Evolutionary conservation across 768 basidiomycete species (phyloP).

Genomic region (Gloeopeniophorella convolvens): DNA sequence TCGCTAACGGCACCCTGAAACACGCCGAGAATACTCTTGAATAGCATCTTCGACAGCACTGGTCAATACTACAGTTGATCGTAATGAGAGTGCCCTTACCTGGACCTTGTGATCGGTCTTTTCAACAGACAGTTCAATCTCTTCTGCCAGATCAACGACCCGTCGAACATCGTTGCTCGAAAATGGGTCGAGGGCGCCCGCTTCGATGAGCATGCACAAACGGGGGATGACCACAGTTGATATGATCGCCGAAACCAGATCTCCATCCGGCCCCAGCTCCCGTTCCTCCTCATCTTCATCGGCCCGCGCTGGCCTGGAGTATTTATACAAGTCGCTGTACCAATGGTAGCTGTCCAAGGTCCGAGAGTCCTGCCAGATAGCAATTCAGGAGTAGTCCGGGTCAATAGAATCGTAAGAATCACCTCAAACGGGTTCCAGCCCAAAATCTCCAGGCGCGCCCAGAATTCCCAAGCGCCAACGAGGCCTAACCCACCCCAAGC

Average conservation of each 20-base stretch:
- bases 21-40: conserved; percentile 43
- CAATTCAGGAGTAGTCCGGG: background rate
- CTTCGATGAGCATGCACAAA: conserved; percentile 63
- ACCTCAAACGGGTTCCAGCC: conserved; percentile 88
- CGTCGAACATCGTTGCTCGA: conserved; percentile 56
- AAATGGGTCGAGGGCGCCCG: conserved; percentile 80
- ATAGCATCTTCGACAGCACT: conserved; percentile 40
- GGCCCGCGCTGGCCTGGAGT: conserved; percentile 39
- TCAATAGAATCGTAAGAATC: conserved; percentile 21
- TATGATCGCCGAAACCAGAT: conserved; percentile 82
- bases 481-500: conserved; percentile 89
- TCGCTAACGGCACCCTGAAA: conserved; percentile 55
- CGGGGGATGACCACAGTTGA: conserved; percentile 77
- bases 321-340: conserved; percentile 74
- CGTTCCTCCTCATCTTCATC: conserved; percentile 37
- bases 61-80: background rate
- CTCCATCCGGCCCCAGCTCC: conserved; percentile 75
- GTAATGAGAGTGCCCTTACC: conserved; percentile 32
- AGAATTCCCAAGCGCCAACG: conserved; percentile 91
- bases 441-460: conserved; percentile 79
- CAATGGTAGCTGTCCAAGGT: conserved; percentile 78
- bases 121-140: conserved; percentile 72
- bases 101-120: conserved; percentile 55
- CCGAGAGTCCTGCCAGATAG: conserved; percentile 36
- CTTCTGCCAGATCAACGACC: conserved; percentile 69